Percentiles rank a stretch among this genome's conserved stretches.
Conservation (phyloP, 495 filamentous ascomycete genomes). For the Daldinia decipiens region DNA sequence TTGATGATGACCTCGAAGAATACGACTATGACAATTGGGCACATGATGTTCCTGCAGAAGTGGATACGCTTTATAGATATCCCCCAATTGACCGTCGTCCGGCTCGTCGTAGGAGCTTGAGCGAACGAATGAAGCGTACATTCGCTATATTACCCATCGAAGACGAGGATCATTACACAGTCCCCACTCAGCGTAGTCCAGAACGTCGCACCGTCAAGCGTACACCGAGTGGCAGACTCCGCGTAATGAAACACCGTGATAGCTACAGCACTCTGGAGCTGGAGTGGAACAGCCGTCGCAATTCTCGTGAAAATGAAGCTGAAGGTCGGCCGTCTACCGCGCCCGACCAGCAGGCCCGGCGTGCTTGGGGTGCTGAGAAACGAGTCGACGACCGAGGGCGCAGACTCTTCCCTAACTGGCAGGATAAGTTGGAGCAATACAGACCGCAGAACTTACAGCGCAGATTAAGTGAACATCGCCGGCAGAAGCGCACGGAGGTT, state of each 20-base stretch:
- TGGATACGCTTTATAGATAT: constrained; percentile 49
- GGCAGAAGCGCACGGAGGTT: constrained; percentile 71
- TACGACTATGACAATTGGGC: constrained; percentile 51
- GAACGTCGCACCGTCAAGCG: constrained; percentile 62
- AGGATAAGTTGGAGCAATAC: constrained; percentile 56
- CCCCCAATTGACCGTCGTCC: constrained; percentile 58
- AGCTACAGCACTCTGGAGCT: constrained; percentile 54
- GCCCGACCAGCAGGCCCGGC: constrained; percentile 42
- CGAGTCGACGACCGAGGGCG: constrained; percentile 43
- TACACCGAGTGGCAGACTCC: constrained; percentile 60
- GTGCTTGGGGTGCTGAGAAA: constrained; percentile 42
- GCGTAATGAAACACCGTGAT: constrained; percentile 59
- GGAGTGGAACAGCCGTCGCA: constrained; percentile 26
- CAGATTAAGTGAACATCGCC: constrained; percentile 67
- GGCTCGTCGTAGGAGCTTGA: constrained; percentile 60
- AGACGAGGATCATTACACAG: constrained; percentile 51
- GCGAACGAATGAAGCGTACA: constrained; percentile 58
- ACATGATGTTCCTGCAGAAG: constrained; percentile 42
- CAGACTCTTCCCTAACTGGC: constrained; percentile 50
- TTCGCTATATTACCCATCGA: constrained; percentile 63
- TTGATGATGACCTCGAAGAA: constrained; percentile 70
- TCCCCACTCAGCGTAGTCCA: constrained; percentile 49
- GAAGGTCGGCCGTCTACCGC: constrained; percentile 49
- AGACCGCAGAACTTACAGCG: constrained; percentile 59
- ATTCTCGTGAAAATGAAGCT: constrained; percentile 35